These are phyloP conservation scores for Rosa chinensis DNA, from an alignment of 306 rosid species.

Conservation along the genomic window DNA sequence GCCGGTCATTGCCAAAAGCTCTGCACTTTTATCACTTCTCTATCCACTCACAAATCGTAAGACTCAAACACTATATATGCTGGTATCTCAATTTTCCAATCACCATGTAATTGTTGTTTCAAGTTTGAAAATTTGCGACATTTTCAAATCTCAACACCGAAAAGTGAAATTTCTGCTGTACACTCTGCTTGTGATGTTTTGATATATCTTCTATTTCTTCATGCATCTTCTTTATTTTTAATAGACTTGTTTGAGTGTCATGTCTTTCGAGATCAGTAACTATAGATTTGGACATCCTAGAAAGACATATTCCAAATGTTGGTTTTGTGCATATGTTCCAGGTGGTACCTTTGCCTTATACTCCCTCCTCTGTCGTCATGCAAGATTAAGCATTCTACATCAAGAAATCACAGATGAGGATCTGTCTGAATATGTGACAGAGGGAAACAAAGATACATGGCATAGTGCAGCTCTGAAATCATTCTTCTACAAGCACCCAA, in stretches of 20 bases:
- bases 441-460: slow-evolving; percentile 43
- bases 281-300: neutral
- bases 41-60: neutral
- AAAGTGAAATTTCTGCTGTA: neutral
- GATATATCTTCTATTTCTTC: neutral
- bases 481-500: slow-evolving; percentile 53
- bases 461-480: slow-evolving; percentile 46
- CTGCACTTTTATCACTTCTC: neutral
- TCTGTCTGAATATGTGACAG: slow-evolving; percentile 43
- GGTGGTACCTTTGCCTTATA: slow-evolving; percentile 82
- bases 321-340: slow-evolving; percentile 38
- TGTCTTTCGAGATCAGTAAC: slow-evolving; percentile 11
- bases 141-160: neutral
- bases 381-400: slow-evolving; percentile 58
- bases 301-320: slow-evolving; percentile 24
- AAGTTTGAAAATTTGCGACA: neutral
- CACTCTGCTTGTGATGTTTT: neutral
- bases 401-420: slow-evolving; percentile 57
- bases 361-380: slow-evolving; percentile 72
- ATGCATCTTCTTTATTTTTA: neutral
- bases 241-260: neutral
- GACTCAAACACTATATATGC: neutral
- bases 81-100: slow-evolving; percentile 3
- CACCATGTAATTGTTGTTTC: slow-evolving; percentile 5
- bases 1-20: neutral